Evolutionary conservation across 352 stramenopile species (phyloP).

Genomic region (Blastocystis hominis): DNA sequence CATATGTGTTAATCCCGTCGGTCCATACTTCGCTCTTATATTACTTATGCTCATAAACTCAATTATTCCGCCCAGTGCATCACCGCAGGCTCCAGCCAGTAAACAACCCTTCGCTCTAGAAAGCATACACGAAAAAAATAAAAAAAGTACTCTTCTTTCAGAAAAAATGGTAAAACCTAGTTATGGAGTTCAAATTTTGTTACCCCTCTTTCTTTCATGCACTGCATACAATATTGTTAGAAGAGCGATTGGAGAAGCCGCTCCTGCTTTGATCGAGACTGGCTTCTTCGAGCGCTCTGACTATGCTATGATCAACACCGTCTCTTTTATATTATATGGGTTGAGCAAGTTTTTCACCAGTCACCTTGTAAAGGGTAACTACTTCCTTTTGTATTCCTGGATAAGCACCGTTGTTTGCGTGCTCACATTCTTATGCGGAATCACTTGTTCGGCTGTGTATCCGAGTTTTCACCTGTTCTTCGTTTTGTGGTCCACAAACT

Average conservation of each 20-base stretch:
- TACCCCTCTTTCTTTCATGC: slow-evolving; percentile 12
- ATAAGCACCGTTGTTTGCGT: neutral
- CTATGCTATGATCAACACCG: slow-evolving; percentile 19
- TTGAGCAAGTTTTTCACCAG: slow-evolving; percentile 38
- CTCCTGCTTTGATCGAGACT: slow-evolving; percentile 4
- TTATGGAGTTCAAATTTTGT: neutral
- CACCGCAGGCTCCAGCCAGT: slow-evolving; percentile 29
- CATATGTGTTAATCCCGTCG: slow-evolving; percentile 2
- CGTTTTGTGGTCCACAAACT: neutral
- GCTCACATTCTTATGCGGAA: slow-evolving; percentile 4
- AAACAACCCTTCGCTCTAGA: neutral
- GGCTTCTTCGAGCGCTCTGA: neutral
- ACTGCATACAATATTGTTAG: slow-evolving; percentile 4
- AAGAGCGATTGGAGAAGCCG: neutral
- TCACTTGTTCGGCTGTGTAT: neutral
- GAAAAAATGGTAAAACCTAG: neutral
- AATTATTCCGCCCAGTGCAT: neutral
- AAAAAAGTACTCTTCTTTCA: neutral
- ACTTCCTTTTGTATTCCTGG: neutral
- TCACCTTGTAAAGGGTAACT: neutral
- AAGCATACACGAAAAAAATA: neutral
- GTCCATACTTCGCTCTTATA: neutral
- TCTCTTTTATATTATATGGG: slow-evolving; percentile 32
- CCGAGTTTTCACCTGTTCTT: slow-evolving; percentile 1
- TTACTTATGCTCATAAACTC: neutral